Evolutionary conservation across 257 asterid species (phyloP).

Genomic region (Haberlea rhodopensis): DNA sequence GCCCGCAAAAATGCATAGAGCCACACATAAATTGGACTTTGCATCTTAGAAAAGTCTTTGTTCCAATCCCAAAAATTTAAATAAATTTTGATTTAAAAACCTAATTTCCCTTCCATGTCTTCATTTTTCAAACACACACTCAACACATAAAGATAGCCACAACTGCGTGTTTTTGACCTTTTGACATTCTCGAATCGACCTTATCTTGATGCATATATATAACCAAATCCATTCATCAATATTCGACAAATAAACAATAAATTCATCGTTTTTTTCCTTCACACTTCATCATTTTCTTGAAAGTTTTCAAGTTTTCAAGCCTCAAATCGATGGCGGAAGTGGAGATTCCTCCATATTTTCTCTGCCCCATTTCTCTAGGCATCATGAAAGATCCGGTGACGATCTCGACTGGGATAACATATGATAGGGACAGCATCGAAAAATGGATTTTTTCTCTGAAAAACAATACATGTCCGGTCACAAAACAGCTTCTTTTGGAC

Average conservation of each 20-base stretch:
- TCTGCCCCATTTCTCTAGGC: conserved; percentile 73
- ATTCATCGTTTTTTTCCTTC: neutral
- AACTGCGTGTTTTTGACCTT: neutral
- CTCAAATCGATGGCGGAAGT: conserved; percentile 37
- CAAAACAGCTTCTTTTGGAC: conserved; percentile 47
- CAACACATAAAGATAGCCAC: neutral
- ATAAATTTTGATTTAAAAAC: too few relatives aligned
- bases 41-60: neutral
- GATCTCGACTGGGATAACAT: conserved; percentile 69
- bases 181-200: neutral
- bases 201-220: neutral
- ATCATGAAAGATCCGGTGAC: conserved; percentile 90
- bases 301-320: neutral
- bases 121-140: neutral
- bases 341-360: conserved; percentile 69
- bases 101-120: neutral
- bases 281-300: neutral
- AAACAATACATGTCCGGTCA: conserved; percentile 59
- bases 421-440: conserved; percentile 75
- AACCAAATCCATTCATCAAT: neutral
- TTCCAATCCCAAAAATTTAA: neutral
- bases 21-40: neutral
- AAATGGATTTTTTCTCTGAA: conserved; percentile 58
- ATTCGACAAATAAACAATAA: neutral
- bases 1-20: neutral